Evolutionary conservation across 1,284 basidiomycete genomes (phyloP).

Genomic region (Takashimella tepidaria): DNA sequence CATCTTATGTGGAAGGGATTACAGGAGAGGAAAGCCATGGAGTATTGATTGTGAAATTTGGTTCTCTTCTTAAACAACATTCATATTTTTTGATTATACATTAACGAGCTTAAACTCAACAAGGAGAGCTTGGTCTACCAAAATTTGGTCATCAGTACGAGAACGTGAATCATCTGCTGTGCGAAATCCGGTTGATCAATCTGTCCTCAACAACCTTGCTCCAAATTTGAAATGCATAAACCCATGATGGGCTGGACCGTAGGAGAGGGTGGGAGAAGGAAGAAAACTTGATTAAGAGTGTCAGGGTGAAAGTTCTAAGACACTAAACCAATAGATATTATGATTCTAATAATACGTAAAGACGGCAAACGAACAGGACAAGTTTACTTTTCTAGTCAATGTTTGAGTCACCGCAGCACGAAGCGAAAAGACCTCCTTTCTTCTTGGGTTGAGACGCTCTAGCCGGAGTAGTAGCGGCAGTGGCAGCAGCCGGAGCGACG

Average conservation of each 20-base stretch:
- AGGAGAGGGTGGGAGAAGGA: background rate
- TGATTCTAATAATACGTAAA: background rate
- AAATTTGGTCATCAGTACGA: no score
- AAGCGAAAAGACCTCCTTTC: constrained; percentile 34
- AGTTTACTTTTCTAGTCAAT: constrained; percentile 18
- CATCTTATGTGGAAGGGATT: no score
- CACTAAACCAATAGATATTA: background rate
- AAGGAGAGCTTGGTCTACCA: no score
- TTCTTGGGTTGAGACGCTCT: constrained; percentile 23
- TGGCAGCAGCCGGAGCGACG: constrained; percentile 2
- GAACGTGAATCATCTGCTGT: no score
- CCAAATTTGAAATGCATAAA: no score
- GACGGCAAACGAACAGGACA: background rate
- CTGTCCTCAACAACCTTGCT: no score
- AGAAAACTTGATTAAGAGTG: background rate
- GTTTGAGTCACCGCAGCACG: constrained; percentile 32
- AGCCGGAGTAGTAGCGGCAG: constrained; percentile 4
- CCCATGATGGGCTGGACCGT: background rate
- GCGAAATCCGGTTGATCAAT: no score
- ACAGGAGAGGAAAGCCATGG: no score
- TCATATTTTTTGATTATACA: no score
- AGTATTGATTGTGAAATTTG: no score
- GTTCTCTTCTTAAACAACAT: no score
- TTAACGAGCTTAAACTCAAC: no score
- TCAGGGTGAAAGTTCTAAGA: background rate